These are phyloP conservation scores for Monoraphidium neglectum DNA, from an alignment of 139 green algal genomes.

Conservation along the genomic window DNA sequence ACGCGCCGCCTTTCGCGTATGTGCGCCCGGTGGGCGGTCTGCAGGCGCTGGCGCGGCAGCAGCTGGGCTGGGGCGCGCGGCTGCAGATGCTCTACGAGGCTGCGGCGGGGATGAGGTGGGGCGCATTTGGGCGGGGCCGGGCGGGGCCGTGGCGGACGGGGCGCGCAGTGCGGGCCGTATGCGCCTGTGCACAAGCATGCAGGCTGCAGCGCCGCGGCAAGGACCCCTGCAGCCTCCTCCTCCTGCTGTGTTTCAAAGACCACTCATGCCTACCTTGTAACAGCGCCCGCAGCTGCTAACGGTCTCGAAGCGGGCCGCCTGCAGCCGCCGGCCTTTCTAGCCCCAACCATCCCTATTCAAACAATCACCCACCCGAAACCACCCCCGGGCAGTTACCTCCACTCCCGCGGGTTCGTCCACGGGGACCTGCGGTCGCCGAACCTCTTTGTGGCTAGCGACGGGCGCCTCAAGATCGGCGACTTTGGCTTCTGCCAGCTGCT, in stretches of 20 bases:
- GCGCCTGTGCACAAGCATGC: too few relatives aligned
- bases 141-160: too few relatives aligned
- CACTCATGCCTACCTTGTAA: not conserved
- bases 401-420: constrained; percentile 41
- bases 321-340: constrained; percentile 35
- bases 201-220: not conserved
- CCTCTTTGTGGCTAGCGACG: constrained; percentile 47
- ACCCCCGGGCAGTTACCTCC: not conserved
- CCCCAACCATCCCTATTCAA: constrained; percentile 68
- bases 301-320: not conserved
- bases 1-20: too few relatives aligned
- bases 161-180: too few relatives aligned
- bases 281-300: not conserved
- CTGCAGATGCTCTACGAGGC: too few relatives aligned
- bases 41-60: too few relatives aligned
- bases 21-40: too few relatives aligned
- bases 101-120: too few relatives aligned
- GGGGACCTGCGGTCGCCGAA: constrained; percentile 50
- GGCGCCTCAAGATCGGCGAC: too few relatives aligned
- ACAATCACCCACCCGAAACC: constrained; percentile 78
- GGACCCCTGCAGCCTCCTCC: not conserved
- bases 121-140: too few relatives aligned
- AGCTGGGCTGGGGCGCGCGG: too few relatives aligned
- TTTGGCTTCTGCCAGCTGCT: too few relatives aligned
- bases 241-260: not conserved